These are phyloP conservation scores for Taphrina betulina DNA, from an alignment of 1,139 yeast genomes.

Conservation along the genomic window DNA sequence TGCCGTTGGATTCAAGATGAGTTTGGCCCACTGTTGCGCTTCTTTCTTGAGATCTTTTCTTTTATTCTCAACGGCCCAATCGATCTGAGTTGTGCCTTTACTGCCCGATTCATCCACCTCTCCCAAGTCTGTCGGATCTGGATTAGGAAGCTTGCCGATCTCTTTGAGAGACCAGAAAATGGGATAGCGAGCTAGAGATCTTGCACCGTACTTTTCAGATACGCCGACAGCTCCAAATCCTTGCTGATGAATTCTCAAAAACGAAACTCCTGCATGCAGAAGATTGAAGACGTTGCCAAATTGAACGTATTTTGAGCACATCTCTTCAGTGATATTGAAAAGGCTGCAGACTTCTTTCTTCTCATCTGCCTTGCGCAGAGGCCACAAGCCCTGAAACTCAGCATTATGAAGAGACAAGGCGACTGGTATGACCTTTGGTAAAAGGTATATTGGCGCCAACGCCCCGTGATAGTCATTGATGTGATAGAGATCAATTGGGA, in stretches of 20 bases:
- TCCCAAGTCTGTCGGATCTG: slow-evolving; percentile 34
- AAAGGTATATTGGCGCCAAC: slow-evolving; percentile 30
- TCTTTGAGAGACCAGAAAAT: slow-evolving; percentile 34
- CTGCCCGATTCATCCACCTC: slow-evolving; percentile 1
- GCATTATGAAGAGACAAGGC: slow-evolving; percentile 35
- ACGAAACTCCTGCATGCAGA: slow-evolving; percentile 34
- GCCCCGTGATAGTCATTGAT: slow-evolving; percentile 35
- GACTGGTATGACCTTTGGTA: slow-evolving; percentile 32
- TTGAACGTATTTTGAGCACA: slow-evolving; percentile 31
- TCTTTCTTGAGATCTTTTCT: slow-evolving; percentile 18
- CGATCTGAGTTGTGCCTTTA: slow-evolving; percentile 19
- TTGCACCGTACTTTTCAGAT: slow-evolving; percentile 33
- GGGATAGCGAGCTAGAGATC: slow-evolving; percentile 30
- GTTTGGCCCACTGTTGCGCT: slow-evolving; percentile 34
- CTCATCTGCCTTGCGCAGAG: slow-evolving; percentile 30
- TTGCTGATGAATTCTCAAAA: slow-evolving; percentile 32
- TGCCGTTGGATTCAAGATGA: slow-evolving; percentile 28
- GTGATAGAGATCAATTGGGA: slow-evolving; percentile 32
- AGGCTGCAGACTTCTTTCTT: slow-evolving; percentile 31
- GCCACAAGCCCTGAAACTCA: slow-evolving; percentile 35
- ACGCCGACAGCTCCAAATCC: slow-evolving; percentile 35
- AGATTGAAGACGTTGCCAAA: slow-evolving; percentile 34
- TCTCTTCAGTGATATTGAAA: slow-evolving; percentile 19
- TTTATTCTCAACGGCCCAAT: slow-evolving; percentile 19
- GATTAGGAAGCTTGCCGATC: slow-evolving; percentile 34